Conservation (phyloP, 306 rosid genomes). For the Bauhinia variegata region DNA sequence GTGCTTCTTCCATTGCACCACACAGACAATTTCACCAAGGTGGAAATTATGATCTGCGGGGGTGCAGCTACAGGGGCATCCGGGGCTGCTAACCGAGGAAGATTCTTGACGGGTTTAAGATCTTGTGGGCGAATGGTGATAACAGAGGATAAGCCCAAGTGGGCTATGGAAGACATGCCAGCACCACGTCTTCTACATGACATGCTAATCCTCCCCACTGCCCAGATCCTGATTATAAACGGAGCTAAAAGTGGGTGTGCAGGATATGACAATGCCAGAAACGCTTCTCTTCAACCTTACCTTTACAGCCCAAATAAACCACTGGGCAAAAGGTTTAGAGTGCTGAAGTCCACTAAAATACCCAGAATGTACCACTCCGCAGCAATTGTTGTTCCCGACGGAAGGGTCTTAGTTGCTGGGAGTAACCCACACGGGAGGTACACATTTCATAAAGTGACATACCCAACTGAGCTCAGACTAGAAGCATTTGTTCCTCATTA, state of each 20-base stretch:
- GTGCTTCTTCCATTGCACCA: constrained; percentile 78
- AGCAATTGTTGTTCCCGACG: constrained; percentile 76
- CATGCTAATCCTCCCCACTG: constrained; percentile 78
- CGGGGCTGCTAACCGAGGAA: constrained; percentile 42
- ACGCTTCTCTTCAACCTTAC: constrained; percentile 67
- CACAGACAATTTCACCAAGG: constrained; percentile 45
- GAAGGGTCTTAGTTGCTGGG: constrained; percentile 70
- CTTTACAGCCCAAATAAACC: constrained; percentile 53
- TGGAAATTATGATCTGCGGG: constrained; percentile 83
- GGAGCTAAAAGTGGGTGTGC: constrained; percentile 69
- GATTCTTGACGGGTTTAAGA: constrained; percentile 56
- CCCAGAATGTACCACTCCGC: constrained; percentile 84
- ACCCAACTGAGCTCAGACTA: constrained; percentile 77
- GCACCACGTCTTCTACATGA: constrained; percentile 68
- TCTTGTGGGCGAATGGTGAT: constrained; percentile 90
- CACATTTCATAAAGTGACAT: constrained; percentile 46
- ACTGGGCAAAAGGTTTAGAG: constrained; percentile 58
- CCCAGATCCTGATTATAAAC: constrained; percentile 67
- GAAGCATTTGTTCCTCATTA: constrained; percentile 82
- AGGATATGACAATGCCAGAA: constrained; percentile 71
- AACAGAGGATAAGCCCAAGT: constrained; percentile 54
- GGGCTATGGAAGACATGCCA: constrained; percentile 89
- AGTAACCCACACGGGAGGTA: constrained; percentile 68
- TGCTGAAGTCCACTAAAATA: constrained; percentile 56
- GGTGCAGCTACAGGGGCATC: constrained; percentile 73